Evolutionary conservation across 305 asterid species (phyloP), one percentile per base, ranked within the genome.

Genomic region (Plantago lanceolata): DNA sequence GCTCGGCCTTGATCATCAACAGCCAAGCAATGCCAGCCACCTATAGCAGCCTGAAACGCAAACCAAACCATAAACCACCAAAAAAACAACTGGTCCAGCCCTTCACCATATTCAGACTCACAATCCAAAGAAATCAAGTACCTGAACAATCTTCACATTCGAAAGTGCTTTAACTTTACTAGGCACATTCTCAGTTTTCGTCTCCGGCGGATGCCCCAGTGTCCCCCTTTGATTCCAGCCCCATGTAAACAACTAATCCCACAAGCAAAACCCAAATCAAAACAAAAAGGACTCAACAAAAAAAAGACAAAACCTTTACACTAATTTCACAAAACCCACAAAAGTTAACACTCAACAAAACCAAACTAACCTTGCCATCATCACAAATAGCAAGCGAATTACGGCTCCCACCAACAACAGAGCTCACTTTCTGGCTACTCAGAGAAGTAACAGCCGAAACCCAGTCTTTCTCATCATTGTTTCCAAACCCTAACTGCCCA

Each of bases 11-110:
- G 87, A 80, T 93, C 88, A 75, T 93, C 99, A 56, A 93, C 99
- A 16, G 99, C 97, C 82, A 93, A 83, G 78, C 99, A 93, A 79
- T 93, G 99, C 99, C 99, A 93, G 49, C 99, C 99, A 73, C 97
- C 99, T 76, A 89, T 89, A 59, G 99, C 99, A 49, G 99, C 99
- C 99, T 93, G 79, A 68, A 61, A 78, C 60, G 59, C 71, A 43
- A 68, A 64, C 52, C 55, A 75, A 48, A 40, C 19, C 20, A 71
- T 37, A 62, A 33, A 64, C 57, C 66, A 58, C 63, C 56, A 59
- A 19, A 59, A 48, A 37, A 57, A 57, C 51, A 8, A 19, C 14
- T 52, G 54, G 48, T 21, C 14, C 19, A 31, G 33, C 21, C 21
- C 66, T 28, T 49, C 21, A 57, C 43, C 40, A 61, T 7, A 40